Percentiles rank a stretch among this genome's conserved stretches.
Evolutionary conservation across 75 land plant genomes (phyloP).

Genomic region (Sequoiadendron giganteum): DNA sequence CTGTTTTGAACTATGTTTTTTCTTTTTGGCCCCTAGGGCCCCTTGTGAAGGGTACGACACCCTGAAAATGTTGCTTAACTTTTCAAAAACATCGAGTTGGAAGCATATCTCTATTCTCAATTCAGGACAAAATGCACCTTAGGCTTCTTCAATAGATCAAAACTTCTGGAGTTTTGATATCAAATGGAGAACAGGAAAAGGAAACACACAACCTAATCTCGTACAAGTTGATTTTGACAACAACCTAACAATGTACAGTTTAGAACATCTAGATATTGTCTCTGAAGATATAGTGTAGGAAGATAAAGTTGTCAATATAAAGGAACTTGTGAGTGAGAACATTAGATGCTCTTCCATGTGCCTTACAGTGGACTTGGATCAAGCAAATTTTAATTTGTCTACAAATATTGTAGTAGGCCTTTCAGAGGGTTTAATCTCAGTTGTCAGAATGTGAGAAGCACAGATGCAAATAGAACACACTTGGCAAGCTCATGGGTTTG

Average conservation of each 20-base stretch:
- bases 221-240: constrained; percentile 94
- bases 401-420: constrained; percentile 52
- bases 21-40: no score
- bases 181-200: constrained; percentile 65
- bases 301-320: constrained; percentile 15
- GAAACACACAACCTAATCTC: constrained; percentile 35
- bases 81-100: constrained; percentile 56
- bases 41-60: no score
- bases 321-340: constrained; percentile 27
- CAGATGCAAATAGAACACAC: constrained; percentile 27
- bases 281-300: neutral
- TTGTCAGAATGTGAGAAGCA: constrained; percentile 45
- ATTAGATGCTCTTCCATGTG: constrained; percentile 76
- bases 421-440: constrained; percentile 77
- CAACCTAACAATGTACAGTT: constrained; percentile 22
- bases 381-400: constrained; percentile 20
- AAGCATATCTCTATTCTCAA: constrained; percentile 60
- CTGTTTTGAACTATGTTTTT: no score
- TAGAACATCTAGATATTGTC: constrained; percentile 20
- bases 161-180: constrained; percentile 88
- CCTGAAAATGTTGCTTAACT: no score
- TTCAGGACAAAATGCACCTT: constrained; percentile 32
- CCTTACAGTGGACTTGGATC: constrained; percentile 83
- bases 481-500: constrained; percentile 80
- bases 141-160: constrained; percentile 33